Percentiles rank a stretch among this genome's conserved stretches.
These are phyloP conservation scores for Apophysomyces trapeziformis DNA, from an alignment of 371 early-diverging fungal genomes.

Conservation along the genomic window DNA sequence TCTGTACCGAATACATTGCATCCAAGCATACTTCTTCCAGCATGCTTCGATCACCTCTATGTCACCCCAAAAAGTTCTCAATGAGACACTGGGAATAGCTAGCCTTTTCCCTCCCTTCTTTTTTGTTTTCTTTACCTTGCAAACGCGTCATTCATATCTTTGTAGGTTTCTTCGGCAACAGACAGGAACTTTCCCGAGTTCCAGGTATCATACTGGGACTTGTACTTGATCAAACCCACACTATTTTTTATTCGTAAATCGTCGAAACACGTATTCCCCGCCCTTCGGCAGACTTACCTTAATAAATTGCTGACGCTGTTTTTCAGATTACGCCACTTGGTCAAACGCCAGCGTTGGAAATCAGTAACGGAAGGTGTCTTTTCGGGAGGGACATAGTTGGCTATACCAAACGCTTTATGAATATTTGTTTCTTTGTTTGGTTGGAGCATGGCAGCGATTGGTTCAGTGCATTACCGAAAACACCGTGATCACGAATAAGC, in stretches of 20 bases:
- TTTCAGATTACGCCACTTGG: constrained; percentile 55
- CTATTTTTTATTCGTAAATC: constrained; percentile 18
- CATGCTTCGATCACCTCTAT: constrained; percentile 63
- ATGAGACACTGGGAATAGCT: too few relatives aligned
- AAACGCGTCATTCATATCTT: constrained; percentile 76
- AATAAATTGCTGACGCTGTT: constrained; percentile 54
- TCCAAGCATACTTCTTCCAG: constrained; percentile 68
- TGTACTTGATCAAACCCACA: constrained; percentile 55
- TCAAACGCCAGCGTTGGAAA: constrained; percentile 50
- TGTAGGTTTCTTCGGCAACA: constrained; percentile 66
- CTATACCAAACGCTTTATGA: constrained; percentile 21
- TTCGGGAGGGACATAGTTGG: constrained; percentile 57
- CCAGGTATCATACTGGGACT: constrained; percentile 58
- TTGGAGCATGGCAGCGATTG: neutral
- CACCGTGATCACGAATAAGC: constrained; percentile 54
- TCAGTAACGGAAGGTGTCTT: constrained; percentile 49
- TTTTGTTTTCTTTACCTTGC: constrained; percentile 44
- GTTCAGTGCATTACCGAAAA: constrained; percentile 37
- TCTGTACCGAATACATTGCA: constrained; percentile 61
- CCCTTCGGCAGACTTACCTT: constrained; percentile 29
- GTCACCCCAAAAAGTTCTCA: too few relatives aligned
- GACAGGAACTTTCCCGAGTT: constrained; percentile 55
- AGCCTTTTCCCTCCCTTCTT: too few relatives aligned
- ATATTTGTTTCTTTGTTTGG: neutral
- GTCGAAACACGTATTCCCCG: neutral